Evolutionary conservation across 2,329 filamentous ascomycete genomes (phyloP).

Genomic region (Penicillium sp.): DNA sequence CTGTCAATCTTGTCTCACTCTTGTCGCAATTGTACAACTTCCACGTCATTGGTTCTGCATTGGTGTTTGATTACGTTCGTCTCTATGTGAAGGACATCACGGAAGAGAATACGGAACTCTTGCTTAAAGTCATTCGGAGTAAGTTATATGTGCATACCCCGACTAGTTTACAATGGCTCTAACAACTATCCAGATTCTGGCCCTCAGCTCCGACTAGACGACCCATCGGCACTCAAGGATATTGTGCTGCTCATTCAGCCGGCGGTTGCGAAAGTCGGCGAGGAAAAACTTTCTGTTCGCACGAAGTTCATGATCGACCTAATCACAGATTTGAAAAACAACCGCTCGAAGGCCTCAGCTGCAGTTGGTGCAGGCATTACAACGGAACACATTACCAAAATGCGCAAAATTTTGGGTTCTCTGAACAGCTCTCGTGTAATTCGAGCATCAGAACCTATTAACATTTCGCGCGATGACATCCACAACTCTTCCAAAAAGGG

Average conservation of each 20-base stretch:
- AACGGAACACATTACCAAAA: slow-evolving; percentile 77
- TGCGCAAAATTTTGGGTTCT: slow-evolving; percentile 82
- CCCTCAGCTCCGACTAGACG: slow-evolving; percentile 78
- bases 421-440: slow-evolving; percentile 62
- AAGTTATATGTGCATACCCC: slow-evolving; percentile 16
- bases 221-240: slow-evolving; percentile 81
- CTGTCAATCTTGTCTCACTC: slow-evolving; percentile 74
- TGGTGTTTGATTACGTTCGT: slow-evolving; percentile 89
- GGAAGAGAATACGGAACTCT: slow-evolving; percentile 81
- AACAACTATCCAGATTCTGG: slow-evolving; percentile 56
- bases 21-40: slow-evolving; percentile 89
- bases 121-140: slow-evolving; percentile 77
- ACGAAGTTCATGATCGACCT: slow-evolving; percentile 98
- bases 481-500: slow-evolving; percentile 78
- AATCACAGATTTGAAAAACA: slow-evolving; percentile 92
- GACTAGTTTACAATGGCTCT: slow-evolving; percentile 6
- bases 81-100: slow-evolving; percentile 70
- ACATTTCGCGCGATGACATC: slow-evolving; percentile 77
- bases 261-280: slow-evolving; percentile 63
- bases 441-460: slow-evolving; percentile 74
- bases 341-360: slow-evolving; percentile 72
- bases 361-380: slow-evolving; percentile 66
- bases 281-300: slow-evolving; percentile 71
- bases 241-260: slow-evolving; percentile 77
- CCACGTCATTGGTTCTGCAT: slow-evolving; percentile 73